A percentile compares a stretch with the other conserved stretches of the same genome.
phyloP scores from a whole-genome alignment of 352 stramenopile genomes.

The Globisporangium solare region DNA sequence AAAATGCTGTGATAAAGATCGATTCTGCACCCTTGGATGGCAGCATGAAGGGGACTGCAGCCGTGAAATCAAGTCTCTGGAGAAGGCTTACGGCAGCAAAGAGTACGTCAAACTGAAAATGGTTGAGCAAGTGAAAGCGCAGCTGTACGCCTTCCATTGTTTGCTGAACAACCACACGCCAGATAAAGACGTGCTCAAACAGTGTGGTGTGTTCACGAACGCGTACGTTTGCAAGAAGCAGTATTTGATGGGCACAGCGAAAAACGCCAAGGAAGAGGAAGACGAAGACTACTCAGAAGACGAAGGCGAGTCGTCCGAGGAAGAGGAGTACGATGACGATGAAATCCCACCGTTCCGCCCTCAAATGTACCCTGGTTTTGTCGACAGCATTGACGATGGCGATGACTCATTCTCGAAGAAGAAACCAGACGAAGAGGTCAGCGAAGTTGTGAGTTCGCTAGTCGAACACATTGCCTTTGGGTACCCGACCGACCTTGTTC shows the following conservation, averaged over 20 bases:
- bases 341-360: slow-evolving; percentile 34
- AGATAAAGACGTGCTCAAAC: slow-evolving; percentile 82
- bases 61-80: slow-evolving; percentile 64
- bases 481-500: slow-evolving; percentile 51
- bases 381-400: slow-evolving; percentile 36
- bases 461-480: slow-evolving; percentile 81
- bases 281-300: slow-evolving; percentile 79
- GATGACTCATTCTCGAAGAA: slow-evolving; percentile 40
- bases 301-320: slow-evolving; percentile 42
- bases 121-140: slow-evolving; percentile 84
- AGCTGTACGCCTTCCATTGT: slow-evolving; percentile 86
- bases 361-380: slow-evolving; percentile 52
- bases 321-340: slow-evolving; percentile 66
- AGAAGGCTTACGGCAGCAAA: slow-evolving; percentile 61
- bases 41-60: slow-evolving; percentile 74
- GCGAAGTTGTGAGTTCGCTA: slow-evolving; percentile 66
- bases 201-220: slow-evolving; percentile 80
- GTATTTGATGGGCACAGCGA: slow-evolving; percentile 36
- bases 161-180: slow-evolving; percentile 85
- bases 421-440: slow-evolving; percentile 64
- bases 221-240: slow-evolving; percentile 78
- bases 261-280: slow-evolving; percentile 45
- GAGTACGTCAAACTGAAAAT: slow-evolving; percentile 69
- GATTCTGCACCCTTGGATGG: slow-evolving; percentile 77
- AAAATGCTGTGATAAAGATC: slow-evolving; percentile 73